These are phyloP conservation scores for Geotrichum klebahnii DNA, from an alignment of 1,139 yeast species.

Conservation along the genomic window DNA sequence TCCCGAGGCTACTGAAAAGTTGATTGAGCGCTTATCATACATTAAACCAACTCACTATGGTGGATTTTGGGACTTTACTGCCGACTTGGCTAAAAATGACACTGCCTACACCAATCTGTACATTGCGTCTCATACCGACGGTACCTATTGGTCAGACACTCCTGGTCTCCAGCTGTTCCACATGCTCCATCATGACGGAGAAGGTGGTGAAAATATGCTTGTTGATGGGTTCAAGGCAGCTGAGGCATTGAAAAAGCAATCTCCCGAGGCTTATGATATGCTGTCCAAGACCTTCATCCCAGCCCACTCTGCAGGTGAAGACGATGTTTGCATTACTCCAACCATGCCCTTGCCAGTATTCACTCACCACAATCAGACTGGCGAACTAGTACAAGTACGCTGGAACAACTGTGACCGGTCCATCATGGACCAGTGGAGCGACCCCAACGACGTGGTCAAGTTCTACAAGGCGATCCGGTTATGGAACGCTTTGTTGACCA, in stretches of 20 bases:
- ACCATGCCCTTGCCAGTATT: constrained; percentile 56
- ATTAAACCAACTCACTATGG: constrained; percentile 74
- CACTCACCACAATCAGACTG: constrained; percentile 49
- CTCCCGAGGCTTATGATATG: constrained; percentile 56
- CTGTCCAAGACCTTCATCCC: constrained; percentile 54
- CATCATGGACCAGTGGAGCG: constrained; percentile 55
- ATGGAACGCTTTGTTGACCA: constrained; percentile 56
- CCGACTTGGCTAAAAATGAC: constrained; percentile 66
- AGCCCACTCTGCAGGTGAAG: constrained; percentile 79
- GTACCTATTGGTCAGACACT: constrained; percentile 74
- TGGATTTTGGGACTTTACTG: constrained; percentile 78
- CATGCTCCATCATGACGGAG: constrained; percentile 59
- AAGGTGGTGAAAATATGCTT: constrained; percentile 69
- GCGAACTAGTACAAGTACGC: constrained; percentile 59
- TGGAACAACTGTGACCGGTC: constrained; percentile 78
- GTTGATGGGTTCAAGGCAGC: constrained; percentile 71
- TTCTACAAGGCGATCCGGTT: constrained; percentile 58
- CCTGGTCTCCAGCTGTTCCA: constrained; percentile 75
- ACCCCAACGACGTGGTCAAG: constrained; percentile 52
- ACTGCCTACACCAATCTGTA: constrained; percentile 72
- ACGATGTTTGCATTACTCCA: constrained; percentile 61
- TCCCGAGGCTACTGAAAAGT: constrained; percentile 57
- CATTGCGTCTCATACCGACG: constrained; percentile 68
- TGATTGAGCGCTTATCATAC: constrained; percentile 59
- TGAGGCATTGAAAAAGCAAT: constrained; percentile 43